Evolutionary conservation across 1,139 yeast species (phyloP).

Genomic region (Taphrina wiesneri): DNA sequence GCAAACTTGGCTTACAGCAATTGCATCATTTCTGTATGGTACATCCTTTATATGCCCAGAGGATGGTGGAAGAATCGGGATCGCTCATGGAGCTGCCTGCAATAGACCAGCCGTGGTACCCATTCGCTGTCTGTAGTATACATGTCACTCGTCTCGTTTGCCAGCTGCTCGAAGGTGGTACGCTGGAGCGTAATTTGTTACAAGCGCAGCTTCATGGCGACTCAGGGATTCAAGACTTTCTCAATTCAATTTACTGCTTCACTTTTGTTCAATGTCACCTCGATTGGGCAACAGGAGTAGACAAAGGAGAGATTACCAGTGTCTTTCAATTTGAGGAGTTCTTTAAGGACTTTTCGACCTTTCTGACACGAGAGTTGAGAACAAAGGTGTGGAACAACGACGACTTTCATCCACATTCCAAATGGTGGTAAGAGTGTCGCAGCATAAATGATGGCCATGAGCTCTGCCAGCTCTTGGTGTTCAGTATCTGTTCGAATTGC

Average conservation of each 20-base stretch:
- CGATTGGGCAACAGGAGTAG: conserved; percentile 30
- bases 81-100: background rate
- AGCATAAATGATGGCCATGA: no score
- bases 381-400: conserved; percentile 8
- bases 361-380: background rate
- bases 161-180: background rate
- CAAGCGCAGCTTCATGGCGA: conserved; percentile 12
- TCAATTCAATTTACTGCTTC: conserved; percentile 13
- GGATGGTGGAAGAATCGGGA: conserved; percentile 23
- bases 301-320: conserved; percentile 25
- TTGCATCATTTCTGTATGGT: conserved; percentile 8
- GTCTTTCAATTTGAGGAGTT: conserved; percentile 22
- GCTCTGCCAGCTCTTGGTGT: no score
- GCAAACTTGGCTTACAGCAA: conserved; percentile 21
- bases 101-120: conserved; percentile 26
- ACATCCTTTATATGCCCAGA: conserved; percentile 25
- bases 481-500: no score
- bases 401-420: conserved; percentile 21
- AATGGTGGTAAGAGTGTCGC: conserved; percentile 20
- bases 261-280: conserved; percentile 25
- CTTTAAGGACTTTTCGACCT: conserved; percentile 15
- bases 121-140: conserved; percentile 28
- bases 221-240: background rate
- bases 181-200: conserved; percentile 12
- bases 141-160: conserved; percentile 11